Evolutionary conservation across 148 eudicot genomes (phyloP).

Genomic region (Silene uniflora): DNA sequence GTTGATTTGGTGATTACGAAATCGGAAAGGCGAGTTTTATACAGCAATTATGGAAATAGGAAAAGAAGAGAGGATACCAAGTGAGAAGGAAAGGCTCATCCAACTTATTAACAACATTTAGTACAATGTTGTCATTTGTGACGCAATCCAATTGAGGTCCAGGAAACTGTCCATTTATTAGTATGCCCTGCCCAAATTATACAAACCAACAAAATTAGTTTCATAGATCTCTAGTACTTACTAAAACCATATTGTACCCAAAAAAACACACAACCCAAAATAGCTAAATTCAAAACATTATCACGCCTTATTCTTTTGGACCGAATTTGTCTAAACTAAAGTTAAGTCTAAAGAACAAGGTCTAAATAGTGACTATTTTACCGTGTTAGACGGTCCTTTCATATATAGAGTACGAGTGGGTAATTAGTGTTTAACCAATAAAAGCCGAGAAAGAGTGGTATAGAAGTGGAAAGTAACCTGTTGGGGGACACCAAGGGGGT

Average conservation of each 20-base stretch:
- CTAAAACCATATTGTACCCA: background rate
- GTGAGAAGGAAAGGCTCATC: conserved; percentile 85
- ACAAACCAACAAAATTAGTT: background rate
- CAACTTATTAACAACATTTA: conserved; percentile 76
- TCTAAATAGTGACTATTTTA: too few relatives aligned
- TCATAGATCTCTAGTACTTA: background rate
- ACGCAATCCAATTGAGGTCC: conserved; percentile 78
- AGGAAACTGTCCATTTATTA: conserved; percentile 93
- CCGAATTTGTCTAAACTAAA: background rate
- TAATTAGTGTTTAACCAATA: too few relatives aligned
- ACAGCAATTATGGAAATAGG: background rate
- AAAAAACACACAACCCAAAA: background rate
- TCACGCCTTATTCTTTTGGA: too few relatives aligned
- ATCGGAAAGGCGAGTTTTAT: too few relatives aligned
- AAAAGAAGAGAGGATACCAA: conserved; percentile 39
- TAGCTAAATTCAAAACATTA: background rate
- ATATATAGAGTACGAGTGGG: too few relatives aligned
- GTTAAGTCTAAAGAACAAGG: too few relatives aligned
- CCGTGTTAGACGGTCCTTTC: too few relatives aligned
- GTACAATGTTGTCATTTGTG: conserved; percentile 81
- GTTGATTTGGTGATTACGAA: background rate
- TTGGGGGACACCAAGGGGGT: conserved; percentile 76
- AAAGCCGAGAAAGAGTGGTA: too few relatives aligned
- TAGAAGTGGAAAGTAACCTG: conserved; percentile 39
- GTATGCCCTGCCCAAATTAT: conserved; percentile 52